Evolutionary conservation across 768 basidiomycete genomes (phyloP).

Genomic region (Gloeostereum incarnatum): DNA sequence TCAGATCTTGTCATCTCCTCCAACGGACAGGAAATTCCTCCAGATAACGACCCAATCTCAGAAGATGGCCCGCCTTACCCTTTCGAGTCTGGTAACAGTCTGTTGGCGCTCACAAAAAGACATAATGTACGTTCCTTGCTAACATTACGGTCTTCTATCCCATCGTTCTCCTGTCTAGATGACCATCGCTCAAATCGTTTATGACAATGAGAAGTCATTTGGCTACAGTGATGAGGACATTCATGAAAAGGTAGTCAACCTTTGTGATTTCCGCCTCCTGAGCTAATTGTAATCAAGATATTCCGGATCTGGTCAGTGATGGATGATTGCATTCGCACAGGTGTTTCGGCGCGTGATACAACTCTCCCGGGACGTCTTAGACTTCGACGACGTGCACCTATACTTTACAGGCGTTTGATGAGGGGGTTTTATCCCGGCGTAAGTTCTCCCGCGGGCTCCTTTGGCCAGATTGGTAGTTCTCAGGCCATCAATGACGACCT

Average conservation of each 20-base stretch:
- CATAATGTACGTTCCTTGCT: conserved; percentile 57
- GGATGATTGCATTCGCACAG: conserved; percentile 84
- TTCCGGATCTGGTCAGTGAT: conserved; percentile 85
- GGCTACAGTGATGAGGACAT: conserved; percentile 72
- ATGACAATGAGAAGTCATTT: conserved; percentile 83
- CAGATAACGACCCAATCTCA: background rate
- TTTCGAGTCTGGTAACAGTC: conserved; percentile 67
- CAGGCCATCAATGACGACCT: background rate
- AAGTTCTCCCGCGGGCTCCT: conserved; percentile 20
- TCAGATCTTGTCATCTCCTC: conserved; percentile 6
- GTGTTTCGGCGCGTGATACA: conserved; percentile 71
- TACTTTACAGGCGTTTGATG: conserved; percentile 86
- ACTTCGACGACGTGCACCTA: conserved; percentile 76
- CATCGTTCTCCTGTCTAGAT: conserved; percentile 36
- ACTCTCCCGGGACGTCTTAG: conserved; percentile 83
- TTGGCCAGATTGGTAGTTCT: conserved; percentile 17
- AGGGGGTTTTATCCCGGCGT: conserved; percentile 58
- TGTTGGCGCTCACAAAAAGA: conserved; percentile 66
- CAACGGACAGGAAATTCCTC: background rate
- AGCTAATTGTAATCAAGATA: conserved; percentile 22
- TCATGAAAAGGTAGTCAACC: conserved; percentile 48
- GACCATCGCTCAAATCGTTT: conserved; percentile 90
- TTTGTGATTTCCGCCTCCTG: background rate
- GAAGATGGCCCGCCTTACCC: conserved; percentile 71
- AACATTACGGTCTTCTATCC: conserved; percentile 2